Conservation (phyloP, 768 basidiomycete genomes). For the Glaciozyma martinii region DNA sequence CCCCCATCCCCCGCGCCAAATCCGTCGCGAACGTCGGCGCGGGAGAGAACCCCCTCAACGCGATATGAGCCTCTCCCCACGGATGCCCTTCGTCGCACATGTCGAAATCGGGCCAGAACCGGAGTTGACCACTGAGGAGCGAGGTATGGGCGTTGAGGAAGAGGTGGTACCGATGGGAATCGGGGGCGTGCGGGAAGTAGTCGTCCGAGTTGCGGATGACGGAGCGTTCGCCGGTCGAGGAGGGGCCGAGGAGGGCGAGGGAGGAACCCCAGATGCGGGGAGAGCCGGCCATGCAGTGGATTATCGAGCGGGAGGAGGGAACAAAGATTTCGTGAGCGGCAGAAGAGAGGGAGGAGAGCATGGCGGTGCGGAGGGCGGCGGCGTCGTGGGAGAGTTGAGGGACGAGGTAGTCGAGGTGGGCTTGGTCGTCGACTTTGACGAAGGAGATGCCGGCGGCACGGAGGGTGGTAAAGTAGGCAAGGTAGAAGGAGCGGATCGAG, state of each 20-base stretch:
- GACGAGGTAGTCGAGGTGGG: slow-evolving; percentile 19
- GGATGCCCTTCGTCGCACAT: slow-evolving; percentile 27
- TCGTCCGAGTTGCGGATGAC: slow-evolving; percentile 28
- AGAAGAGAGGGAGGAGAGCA: neutral
- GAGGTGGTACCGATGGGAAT: slow-evolving; percentile 32
- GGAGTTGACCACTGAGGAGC: slow-evolving; percentile 9
- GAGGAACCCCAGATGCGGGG: slow-evolving; percentile 15
- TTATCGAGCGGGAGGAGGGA: slow-evolving; percentile 6
- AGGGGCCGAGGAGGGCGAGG: slow-evolving; percentile 3
- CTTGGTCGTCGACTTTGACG: slow-evolving; percentile 35
- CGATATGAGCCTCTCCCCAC: slow-evolving; percentile 20
- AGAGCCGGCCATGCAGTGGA: slow-evolving; percentile 33
- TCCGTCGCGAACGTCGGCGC: slow-evolving; percentile 30
- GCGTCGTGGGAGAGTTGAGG: neutral
- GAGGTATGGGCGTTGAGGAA: slow-evolving; percentile 20
- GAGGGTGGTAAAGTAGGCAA: slow-evolving; percentile 27
- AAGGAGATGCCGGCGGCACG: slow-evolving; percentile 26
- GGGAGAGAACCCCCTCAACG: slow-evolving; percentile 27
- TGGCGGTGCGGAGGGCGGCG: slow-evolving; percentile 5
- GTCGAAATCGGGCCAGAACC: slow-evolving; percentile 28
- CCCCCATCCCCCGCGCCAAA: neutral
- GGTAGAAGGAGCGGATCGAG: slow-evolving; percentile 14
- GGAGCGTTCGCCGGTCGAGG: neutral
- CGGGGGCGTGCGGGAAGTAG: slow-evolving; percentile 26
- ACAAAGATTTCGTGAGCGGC: slow-evolving; percentile 15